These are phyloP conservation scores for Sesbania bispinosa DNA, from an alignment of 306 rosid species.

Conservation along the genomic window DNA sequence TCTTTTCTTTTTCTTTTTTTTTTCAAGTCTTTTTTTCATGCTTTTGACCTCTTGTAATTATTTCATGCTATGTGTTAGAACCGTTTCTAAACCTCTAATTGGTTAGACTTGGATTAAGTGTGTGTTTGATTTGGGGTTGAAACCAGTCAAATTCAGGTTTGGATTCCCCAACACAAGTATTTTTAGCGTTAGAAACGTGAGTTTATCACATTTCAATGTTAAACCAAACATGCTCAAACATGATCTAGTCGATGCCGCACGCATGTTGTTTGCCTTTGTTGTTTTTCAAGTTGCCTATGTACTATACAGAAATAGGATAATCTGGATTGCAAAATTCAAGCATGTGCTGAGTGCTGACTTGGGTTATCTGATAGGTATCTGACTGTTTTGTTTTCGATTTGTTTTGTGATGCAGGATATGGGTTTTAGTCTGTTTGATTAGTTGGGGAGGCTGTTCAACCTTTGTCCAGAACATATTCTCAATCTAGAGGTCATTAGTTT, in stretches of 20 bases:
- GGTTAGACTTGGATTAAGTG: background rate
- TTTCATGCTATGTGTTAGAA: background rate
- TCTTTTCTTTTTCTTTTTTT: background rate
- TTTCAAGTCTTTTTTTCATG: background rate
- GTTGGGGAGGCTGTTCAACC: background rate
- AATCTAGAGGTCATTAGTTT: background rate
- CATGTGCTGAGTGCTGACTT: background rate
- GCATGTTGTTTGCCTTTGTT: too few species aligned
- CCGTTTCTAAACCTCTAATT: background rate
- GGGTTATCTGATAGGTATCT: background rate
- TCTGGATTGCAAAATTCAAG: background rate
- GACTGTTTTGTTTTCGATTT: background rate
- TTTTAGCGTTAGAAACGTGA: too few species aligned
- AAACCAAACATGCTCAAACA: too few species aligned
- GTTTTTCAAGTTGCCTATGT: too few species aligned
- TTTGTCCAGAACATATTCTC: background rate
- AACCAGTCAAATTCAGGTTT: too few species aligned
- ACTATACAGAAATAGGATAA: background rate
- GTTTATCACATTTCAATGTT: too few species aligned
- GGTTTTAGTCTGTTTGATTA: conserved; percentile 75
- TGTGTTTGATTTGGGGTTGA: too few species aligned
- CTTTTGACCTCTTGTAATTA: background rate
- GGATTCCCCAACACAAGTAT: too few species aligned
- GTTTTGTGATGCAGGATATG: conserved; percentile 54
- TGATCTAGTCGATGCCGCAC: background rate